Base-by-base conservation (phyloP, 805 yeast genomes). In the Sugiyamaella floridensis region DNA sequence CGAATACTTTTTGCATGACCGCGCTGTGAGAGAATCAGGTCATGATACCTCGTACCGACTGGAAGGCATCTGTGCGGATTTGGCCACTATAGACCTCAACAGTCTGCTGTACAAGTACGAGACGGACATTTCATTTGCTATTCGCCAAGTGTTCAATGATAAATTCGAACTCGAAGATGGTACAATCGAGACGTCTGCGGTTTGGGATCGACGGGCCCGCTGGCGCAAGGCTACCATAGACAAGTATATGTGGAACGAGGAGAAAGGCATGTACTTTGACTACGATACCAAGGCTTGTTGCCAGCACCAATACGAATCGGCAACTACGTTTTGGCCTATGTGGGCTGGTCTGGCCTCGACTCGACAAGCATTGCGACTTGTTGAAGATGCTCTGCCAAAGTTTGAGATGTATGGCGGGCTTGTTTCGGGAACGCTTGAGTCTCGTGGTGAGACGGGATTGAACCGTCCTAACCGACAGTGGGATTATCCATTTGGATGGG, bases 401-500 rank as follows among this genome's bases (percentile, higher is more conserved):
- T 80, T 93, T 59, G 99, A 93, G 69, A 86, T 80, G 66, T 76
- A 77, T 55, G 98, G 99, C 20, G 99, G 99, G 0, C 68, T 92
- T 9, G 96, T 82, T 1, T 83, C 96, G 0, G 95, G 97, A 40
- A 85, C 96, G 0, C 76, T 80, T 59, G 67, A 75, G 58, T 82
- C 90, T 2, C 73, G 96, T 59, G 95, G 96, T 41, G 79, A 76
- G 22, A 71, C 87, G 40, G 80, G 84, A 1, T 68, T 86, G 15
- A 75, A 79, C 43, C 74, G 89, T 62, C 97, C 95, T n/a, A 80
- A 85, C 11, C 76, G 98, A 67, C 99, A 92, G 70, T 92, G 99
- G 99, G 99, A 92, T 67, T 93, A 85, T 67, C 99, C 99, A 1
- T 88, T 73, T 64, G 98, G 98, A 1, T 92, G 99, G 99, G 97